Conservation (phyloP, 352 stramenopile genomes). For the Phytophthora agathidicida region DNA sequence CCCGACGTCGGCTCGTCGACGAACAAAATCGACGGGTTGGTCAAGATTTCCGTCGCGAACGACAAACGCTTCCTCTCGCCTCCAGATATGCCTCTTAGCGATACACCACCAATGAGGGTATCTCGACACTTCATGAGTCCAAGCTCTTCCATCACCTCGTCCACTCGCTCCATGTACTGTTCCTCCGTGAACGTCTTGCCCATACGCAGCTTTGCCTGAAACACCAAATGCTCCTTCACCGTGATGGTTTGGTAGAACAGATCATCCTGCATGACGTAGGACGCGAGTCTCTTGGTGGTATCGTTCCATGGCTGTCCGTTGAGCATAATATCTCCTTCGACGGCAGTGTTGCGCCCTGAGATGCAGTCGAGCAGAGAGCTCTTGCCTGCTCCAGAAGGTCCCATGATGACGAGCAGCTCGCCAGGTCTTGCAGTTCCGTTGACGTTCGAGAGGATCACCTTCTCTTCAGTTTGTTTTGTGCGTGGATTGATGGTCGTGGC, state of each 20-base stretch:
- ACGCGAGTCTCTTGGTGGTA: slow-evolving; percentile 26
- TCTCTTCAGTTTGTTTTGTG: slow-evolving; percentile 53
- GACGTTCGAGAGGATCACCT: slow-evolving; percentile 60
- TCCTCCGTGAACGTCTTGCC: slow-evolving; percentile 37
- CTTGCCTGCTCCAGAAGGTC: slow-evolving; percentile 82
- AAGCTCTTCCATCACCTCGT: slow-evolving; percentile 63
- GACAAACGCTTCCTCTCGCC: slow-evolving; percentile 84
- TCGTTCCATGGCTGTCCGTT: slow-evolving; percentile 63
- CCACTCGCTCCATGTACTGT: slow-evolving; percentile 45
- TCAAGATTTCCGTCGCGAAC: slow-evolving; percentile 87
- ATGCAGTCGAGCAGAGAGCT: slow-evolving; percentile 96
- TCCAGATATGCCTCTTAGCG: slow-evolving; percentile 62
- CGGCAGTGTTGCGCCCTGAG: slow-evolving; percentile 83
- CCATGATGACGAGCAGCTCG: slow-evolving; percentile 73
- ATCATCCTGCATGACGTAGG: slow-evolving; percentile 92
- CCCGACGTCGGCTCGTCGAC: slow-evolving; percentile 84
- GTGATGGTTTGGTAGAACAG: slow-evolving; percentile 89
- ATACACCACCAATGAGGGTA: slow-evolving; percentile 57
- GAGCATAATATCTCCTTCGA: slow-evolving; percentile 62
- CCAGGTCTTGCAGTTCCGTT: slow-evolving; percentile 51
- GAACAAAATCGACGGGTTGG: slow-evolving; percentile 82
- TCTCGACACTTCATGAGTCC: slow-evolving; percentile 61
- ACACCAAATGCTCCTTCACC: slow-evolving; percentile 88
- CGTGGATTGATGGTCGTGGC: slow-evolving; percentile 42
- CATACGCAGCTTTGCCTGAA: slow-evolving; percentile 83